These are phyloP conservation scores for Shiraia bambusicola DNA, from an alignment of 2,329 filamentous ascomycete genomes.

Conservation along the genomic window DNA sequence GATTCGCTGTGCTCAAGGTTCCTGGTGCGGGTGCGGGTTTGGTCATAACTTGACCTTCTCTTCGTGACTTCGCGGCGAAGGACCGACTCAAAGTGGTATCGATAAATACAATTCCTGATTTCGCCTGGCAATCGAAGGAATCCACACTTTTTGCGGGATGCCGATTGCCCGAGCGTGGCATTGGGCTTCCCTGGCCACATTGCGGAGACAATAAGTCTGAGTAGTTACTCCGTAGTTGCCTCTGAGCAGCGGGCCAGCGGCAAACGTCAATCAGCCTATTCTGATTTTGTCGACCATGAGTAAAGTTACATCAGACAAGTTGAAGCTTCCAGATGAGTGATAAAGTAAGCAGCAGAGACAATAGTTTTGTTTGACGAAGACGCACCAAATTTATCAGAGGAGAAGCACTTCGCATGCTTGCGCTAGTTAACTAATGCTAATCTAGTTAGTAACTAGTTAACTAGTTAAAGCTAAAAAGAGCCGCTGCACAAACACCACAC, in stretches of 20 bases:
- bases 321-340: too few species aligned
- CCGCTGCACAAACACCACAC: conserved; percentile 24
- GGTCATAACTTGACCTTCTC: conserved; percentile 10
- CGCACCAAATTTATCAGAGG: too few species aligned
- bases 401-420: too few species aligned
- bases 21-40: conserved; percentile 7
- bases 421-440: background rate
- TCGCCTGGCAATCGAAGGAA: conserved; percentile 51
- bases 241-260: too few species aligned
- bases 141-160: conserved; percentile 20
- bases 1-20: conserved; percentile 14
- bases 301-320: too few species aligned
- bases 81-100: conserved; percentile 33
- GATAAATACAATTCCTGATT: conserved; percentile 53
- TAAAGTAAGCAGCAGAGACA: conserved; percentile 2
- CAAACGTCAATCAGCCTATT: too few species aligned
- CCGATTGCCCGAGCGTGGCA: conserved; percentile 4
- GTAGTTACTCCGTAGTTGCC: too few species aligned
- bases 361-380: background rate
- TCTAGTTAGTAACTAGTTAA: conserved; percentile 15
- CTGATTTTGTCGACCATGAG: too few species aligned
- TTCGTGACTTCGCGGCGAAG: conserved; percentile 31
- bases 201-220: too few species aligned
- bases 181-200: too few species aligned
- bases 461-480: conserved; percentile 10